Conservation (phyloP, 2,329 filamentous ascomycete species). For the Diaporthe vexans region DNA sequence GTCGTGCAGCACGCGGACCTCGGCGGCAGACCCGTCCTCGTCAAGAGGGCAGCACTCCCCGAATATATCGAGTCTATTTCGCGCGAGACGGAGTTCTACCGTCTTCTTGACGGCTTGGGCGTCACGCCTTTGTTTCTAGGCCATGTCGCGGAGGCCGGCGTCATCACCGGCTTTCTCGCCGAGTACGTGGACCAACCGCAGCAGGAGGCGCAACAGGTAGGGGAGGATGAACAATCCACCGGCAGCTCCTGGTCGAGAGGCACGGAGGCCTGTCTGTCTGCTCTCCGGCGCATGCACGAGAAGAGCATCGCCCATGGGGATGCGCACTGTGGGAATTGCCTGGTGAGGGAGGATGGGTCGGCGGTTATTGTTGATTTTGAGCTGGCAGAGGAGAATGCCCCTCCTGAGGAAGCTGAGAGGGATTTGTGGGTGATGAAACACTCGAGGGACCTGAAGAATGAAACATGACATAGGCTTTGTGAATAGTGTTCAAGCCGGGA, state of each 20-base stretch:
- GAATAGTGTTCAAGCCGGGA: too few species aligned
- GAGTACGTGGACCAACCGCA: constrained; percentile 33
- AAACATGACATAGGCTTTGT: neutral
- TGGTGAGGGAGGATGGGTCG: constrained; percentile 37
- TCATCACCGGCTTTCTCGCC: constrained; percentile 38
- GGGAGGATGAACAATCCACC: too few species aligned
- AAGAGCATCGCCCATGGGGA: constrained; percentile 41
- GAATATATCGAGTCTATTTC: constrained; percentile 10
- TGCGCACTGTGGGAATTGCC: constrained; percentile 43
- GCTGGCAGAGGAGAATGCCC: constrained; percentile 33
- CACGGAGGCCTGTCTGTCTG: constrained; percentile 32
- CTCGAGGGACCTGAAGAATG: neutral
- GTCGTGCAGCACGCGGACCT: constrained; percentile 39
- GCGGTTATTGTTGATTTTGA: constrained; percentile 44
- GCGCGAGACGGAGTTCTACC: constrained; percentile 39
- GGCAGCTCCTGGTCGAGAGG: accelerated
- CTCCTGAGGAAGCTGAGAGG: constrained; percentile 25
- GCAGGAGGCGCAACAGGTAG: neutral
- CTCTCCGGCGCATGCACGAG: constrained; percentile 39
- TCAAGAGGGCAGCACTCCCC: constrained; percentile 36
- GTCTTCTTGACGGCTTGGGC: constrained; percentile 17
- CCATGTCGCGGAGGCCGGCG: constrained; percentile 32
- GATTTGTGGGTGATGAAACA: constrained; percentile 41
- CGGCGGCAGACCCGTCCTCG: constrained; percentile 17
- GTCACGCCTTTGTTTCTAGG: constrained; percentile 40